A percentile compares a stretch with the other conserved stretches of the same genome.
Evolutionary conservation across 345 rosid genomes (phyloP).

Genomic region (Linum trigynum): DNA sequence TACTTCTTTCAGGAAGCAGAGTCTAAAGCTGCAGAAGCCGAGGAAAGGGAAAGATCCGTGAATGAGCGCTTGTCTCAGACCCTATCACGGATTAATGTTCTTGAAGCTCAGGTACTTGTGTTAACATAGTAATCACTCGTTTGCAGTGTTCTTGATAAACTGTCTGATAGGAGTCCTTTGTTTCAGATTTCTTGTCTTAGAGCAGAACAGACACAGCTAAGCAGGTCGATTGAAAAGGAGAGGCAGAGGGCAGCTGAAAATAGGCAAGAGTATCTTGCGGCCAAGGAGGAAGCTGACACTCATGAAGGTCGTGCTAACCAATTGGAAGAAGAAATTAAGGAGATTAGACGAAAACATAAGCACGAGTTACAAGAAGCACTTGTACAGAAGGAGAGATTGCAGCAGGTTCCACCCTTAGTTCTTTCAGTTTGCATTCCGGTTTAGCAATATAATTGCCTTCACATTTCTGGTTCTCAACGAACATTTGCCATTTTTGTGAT

Average conservation of each 20-base stretch:
- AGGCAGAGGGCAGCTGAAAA: conserved; percentile 96
- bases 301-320: conserved; percentile 83
- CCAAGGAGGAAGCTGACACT: conserved; percentile 97
- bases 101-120: conserved; percentile 81
- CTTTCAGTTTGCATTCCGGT: not conserved
- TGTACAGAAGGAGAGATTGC: conserved; percentile 65
- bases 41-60: conserved; percentile 84
- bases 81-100: conserved; percentile 87
- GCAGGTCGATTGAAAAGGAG: conserved; percentile 94
- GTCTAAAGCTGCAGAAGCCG: conserved; percentile 80
- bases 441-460: not conserved
- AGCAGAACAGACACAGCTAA: conserved; percentile 89
- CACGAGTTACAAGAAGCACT: conserved; percentile 81
- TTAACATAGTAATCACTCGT: conserved; percentile 12
- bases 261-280: conserved; percentile 93
- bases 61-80: conserved; percentile 95
- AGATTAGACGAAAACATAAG: conserved; percentile 72
- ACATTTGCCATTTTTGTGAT: not conserved
- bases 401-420: conserved; percentile 48
- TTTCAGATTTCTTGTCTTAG: conserved; percentile 90
- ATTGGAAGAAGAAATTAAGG: conserved; percentile 75
- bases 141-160: conserved; percentile 12
- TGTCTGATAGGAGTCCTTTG: conserved; percentile 25
- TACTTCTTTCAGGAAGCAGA: conserved; percentile 67
- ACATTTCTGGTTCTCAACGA: not conserved